Evolutionary conservation across 371 early-diverging fungal species (phyloP), one percentile per base, ranked within the genome.

Genomic region (Lichtheimia corymbifera): DNA sequence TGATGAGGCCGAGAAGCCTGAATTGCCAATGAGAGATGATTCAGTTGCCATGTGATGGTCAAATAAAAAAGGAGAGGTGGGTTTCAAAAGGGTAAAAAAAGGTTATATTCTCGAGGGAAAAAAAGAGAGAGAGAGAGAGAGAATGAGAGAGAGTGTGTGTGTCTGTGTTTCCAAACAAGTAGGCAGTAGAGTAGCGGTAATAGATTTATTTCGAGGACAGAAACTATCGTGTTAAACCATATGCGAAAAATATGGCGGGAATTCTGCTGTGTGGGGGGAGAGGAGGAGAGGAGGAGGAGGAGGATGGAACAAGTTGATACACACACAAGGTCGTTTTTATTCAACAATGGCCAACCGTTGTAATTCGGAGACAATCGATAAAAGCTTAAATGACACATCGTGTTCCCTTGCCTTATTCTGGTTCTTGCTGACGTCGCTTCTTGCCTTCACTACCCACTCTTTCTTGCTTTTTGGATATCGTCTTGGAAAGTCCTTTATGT

Each of bases 391-490:
- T 47, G n/a, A 22, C 47, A 47, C 47, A 47, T 47, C 47, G 47
- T 47, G 47, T 47, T 22, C 18, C n/a, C n/a, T 47, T 47, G 5
- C 47, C 47, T 47, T 47, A 18, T 18, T 47, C 49, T 59, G 59
- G n/a, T 51, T 51, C 40, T 30, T 53, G 56, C 42, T 78, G 54
- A 11, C 47, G 55, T 17, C 52, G 44, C 41, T 63, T 59, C 64
- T 74, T 77, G 20, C 72, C 79, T 27, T 70, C 66, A 45, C 62
- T 50, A n/a, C 85, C 86, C 0, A 82, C 84, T 20, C 86, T 77
- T 15, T 84, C 84, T 43, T 79, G 81, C 53, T 85, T 86, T 61
- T 83, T 84, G 13, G 83, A 80, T 0, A 56, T 22, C 1, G 82
- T 84, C 63, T 86, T 86, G 49, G 68, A 66, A 14, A 67, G 22